Percentiles rank a stretch among this genome's conserved stretches.
phyloP scores from a whole-genome alignment of 768 basidiomycete genomes.

The Lactarius psammicola region DNA sequence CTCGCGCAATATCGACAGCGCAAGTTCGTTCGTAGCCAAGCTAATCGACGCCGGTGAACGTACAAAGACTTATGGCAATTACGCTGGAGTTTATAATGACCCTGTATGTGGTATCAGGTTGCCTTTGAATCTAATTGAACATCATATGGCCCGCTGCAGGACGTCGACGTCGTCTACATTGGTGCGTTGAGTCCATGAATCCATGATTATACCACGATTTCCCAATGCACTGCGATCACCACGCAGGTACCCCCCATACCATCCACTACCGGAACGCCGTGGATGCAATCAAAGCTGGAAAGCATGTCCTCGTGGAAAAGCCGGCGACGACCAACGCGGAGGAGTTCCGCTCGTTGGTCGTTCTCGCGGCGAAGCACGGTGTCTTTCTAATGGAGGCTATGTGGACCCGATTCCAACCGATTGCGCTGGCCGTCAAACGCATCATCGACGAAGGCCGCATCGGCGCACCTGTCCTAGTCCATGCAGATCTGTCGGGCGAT shows the following conservation, averaged over 20 bases:
- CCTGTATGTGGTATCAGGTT: conserved; percentile 16
- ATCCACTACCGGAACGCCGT: conserved; percentile 76
- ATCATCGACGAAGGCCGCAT: conserved; percentile 61
- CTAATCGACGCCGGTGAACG: conserved; percentile 49
- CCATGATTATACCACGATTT: not conserved
- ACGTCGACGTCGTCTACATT: conserved; percentile 77
- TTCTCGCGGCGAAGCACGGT: conserved; percentile 70
- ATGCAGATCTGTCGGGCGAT: conserved; percentile 75
- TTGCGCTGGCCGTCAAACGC: conserved; percentile 60
- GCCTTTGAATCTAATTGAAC: not conserved
- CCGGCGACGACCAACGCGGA: conserved; percentile 76
- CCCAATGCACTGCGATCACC: not conserved
- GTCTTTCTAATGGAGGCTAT: conserved; percentile 93
- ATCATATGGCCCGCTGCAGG: conserved; percentile 32
- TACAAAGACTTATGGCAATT: conserved; percentile 69
- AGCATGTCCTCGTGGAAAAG: conserved; percentile 89
- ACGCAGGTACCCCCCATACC: conserved; percentile 80
- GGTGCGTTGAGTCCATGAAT: conserved; percentile 39
- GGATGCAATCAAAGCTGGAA: conserved; percentile 73
- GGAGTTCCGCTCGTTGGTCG: conserved; percentile 71
- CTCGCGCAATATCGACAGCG: conserved; percentile 67
- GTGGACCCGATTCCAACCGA: conserved; percentile 83
- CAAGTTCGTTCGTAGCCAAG: conserved; percentile 62
- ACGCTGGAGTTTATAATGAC: conserved; percentile 45
- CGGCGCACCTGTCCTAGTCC: conserved; percentile 62